Percentiles rank a stretch among this genome's conserved stretches.
These are phyloP conservation scores for Sanguinoderma infundibulare DNA, from an alignment of 1,284 basidiomycete species.

Conservation along the genomic window DNA sequence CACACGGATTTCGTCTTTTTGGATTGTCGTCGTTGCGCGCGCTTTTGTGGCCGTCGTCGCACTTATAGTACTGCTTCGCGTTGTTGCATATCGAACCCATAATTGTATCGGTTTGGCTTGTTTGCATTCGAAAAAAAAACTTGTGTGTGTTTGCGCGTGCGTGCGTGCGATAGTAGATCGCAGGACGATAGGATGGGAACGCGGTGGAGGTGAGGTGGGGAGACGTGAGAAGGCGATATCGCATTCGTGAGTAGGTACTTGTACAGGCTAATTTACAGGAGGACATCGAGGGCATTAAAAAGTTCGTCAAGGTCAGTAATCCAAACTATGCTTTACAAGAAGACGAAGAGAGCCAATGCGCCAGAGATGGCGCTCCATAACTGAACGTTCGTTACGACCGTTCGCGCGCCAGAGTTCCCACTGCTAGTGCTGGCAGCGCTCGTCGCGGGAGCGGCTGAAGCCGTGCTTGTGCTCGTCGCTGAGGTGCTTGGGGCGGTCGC, in stretches of 20 bases:
- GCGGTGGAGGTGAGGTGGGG: not conserved
- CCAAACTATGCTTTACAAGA: conserved; percentile 1
- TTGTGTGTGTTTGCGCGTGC: not conserved
- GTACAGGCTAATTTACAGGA: not conserved
- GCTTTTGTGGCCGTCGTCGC: not conserved
- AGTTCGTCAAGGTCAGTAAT: not conserved
- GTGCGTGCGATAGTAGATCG: not conserved
- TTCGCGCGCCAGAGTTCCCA: conserved; percentile 2
- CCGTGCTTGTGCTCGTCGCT: not conserved
- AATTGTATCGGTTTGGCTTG: conserved; percentile 12
- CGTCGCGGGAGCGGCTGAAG: not conserved
- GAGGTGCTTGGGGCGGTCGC: not conserved
- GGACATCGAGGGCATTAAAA: not conserved
- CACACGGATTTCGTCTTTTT: not conserved
- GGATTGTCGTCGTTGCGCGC: not conserved
- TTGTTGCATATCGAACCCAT: conserved; percentile 4
- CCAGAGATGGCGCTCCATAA: not conserved
- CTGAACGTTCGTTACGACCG: not conserved
- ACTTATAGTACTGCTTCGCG: not conserved
- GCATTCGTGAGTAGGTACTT: conserved; percentile 1
- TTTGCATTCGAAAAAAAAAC: not conserved
- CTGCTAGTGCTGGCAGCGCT: not conserved
- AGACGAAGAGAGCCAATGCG: not conserved
- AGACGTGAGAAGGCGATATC: conserved; percentile 1
- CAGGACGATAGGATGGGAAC: not conserved